Evolutionary conservation across 768 basidiomycete genomes (phyloP).

Genomic region (Macrocybe gigantea): DNA sequence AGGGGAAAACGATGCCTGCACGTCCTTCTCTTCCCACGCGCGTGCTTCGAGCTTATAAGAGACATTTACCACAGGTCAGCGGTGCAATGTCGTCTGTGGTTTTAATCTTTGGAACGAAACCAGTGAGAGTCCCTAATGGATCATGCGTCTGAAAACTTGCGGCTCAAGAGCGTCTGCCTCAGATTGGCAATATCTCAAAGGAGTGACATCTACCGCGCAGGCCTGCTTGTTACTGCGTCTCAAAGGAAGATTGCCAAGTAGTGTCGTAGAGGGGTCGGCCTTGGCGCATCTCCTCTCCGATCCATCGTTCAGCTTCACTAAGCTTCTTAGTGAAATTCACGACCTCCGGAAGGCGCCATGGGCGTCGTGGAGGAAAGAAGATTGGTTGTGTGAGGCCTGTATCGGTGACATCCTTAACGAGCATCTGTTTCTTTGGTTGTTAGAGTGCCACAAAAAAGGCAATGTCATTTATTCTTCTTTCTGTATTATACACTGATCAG

Average conservation of each 20-base stretch:
- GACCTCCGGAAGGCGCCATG: constrained; percentile 7
- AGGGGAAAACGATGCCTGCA: constrained; percentile 10
- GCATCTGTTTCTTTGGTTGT: constrained; percentile 22
- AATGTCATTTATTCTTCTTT: background rate
- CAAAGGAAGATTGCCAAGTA: constrained; percentile 6
- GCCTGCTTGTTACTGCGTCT: background rate
- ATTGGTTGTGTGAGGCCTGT: constrained; percentile 25
- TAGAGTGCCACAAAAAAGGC: constrained; percentile 16
- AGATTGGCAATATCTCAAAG: constrained; percentile 14
- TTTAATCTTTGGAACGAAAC: constrained; percentile 12
- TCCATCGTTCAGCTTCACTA: constrained; percentile 2
- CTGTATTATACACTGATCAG: background rate
- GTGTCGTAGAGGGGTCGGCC: background rate
- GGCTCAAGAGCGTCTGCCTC: background rate
- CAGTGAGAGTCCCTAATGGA: constrained; percentile 4
- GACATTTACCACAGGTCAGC: constrained; percentile 7
- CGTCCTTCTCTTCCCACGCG: background rate
- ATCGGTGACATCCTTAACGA: constrained; percentile 15
- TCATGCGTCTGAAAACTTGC: background rate
- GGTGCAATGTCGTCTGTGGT: constrained; percentile 9
- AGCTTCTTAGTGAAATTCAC: constrained; percentile 10
- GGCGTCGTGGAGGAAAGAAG: constrained; percentile 19
- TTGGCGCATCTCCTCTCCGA: background rate
- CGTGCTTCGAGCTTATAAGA: too few relatives aligned
- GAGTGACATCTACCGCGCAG: background rate